Evolutionary conservation across 768 basidiomycete species (phyloP).

Genomic region (Rhodotorula diobovata): DNA sequence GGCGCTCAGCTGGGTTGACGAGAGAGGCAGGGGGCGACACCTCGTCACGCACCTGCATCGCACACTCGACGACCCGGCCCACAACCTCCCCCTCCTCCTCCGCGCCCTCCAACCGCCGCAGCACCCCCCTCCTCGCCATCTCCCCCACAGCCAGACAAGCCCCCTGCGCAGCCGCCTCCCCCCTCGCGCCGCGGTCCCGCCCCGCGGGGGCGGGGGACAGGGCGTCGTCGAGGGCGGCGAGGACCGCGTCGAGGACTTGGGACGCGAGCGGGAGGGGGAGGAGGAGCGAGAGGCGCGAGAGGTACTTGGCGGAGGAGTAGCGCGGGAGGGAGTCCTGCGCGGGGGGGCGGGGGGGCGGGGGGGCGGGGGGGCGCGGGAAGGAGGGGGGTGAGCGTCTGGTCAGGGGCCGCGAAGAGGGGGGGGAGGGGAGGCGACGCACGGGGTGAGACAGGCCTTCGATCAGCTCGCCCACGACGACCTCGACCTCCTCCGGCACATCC

Average conservation of each 20-base stretch:
- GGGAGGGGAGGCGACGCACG: slow-evolving; percentile 50
- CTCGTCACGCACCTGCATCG: slow-evolving; percentile 64
- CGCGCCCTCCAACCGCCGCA: slow-evolving; percentile 48
- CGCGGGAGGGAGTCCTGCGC: slow-evolving; percentile 85
- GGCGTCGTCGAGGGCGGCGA: slow-evolving; percentile 73
- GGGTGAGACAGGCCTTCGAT: slow-evolving; percentile 74
- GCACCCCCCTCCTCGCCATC: slow-evolving; percentile 70
- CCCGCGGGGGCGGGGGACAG: slow-evolving; percentile 52
- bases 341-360: no score
- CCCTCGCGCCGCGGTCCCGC: slow-evolving; percentile 54
- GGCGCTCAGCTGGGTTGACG: not conserved
- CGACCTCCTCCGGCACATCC: slow-evolving; percentile 72
- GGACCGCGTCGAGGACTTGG: slow-evolving; percentile 76
- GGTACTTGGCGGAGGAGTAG: slow-evolving; percentile 87
- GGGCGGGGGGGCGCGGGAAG: no score
- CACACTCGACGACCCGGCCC: slow-evolving; percentile 66
- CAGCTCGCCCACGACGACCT: slow-evolving; percentile 65
- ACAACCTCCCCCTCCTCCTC: slow-evolving; percentile 56
- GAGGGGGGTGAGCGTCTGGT: not conserved
- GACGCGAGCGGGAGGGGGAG: slow-evolving; percentile 68
- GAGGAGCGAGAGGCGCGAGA: slow-evolving; percentile 76
- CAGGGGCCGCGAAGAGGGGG: not conserved
- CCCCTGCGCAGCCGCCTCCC: slow-evolving; percentile 92
- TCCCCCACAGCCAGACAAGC: slow-evolving; percentile 88
- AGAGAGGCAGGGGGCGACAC: no score